Conservation (phyloP, 208 protist genomes). For the Leishmania lainsoni region DNA sequence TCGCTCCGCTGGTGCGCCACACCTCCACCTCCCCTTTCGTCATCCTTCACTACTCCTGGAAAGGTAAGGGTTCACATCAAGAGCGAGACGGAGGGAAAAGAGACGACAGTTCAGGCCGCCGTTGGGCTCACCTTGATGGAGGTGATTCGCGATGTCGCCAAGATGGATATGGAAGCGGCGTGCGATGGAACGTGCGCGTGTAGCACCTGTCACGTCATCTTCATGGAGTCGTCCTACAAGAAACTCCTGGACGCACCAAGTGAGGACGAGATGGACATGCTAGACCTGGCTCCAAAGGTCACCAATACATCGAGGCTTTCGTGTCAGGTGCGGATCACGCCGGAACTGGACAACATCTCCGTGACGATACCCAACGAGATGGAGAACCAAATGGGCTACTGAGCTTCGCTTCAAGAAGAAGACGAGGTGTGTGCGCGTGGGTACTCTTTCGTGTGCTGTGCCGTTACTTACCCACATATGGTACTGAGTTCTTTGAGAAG, state of each 20-base stretch:
- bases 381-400: conserved; percentile 46
- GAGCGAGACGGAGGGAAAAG: conserved; percentile 27
- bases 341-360: conserved; percentile 49
- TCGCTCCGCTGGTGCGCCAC: conserved; percentile 2
- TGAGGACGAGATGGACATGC: conserved; percentile 96
- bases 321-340: conserved; percentile 73
- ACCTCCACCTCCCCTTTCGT: neutral
- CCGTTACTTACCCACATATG: neutral
- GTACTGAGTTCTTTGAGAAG: neutral
- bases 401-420: neutral
- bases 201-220: conserved; percentile 96
- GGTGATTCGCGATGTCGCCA: conserved; percentile 88
- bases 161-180: conserved; percentile 95
- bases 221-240: conserved; percentile 76
- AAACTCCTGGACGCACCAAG: conserved; percentile 67
- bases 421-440: neutral
- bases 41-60: conserved; percentile 15
- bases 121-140: conserved; percentile 91
- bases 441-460: neutral
- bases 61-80: conserved; percentile 53
- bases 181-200: conserved; percentile 96
- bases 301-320: conserved; percentile 73
- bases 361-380: conserved; percentile 68
- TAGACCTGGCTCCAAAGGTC: conserved; percentile 79
- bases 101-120: conserved; percentile 38